Percentiles rank a stretch among this genome's conserved stretches.
Conservation (phyloP, 108 stramenopile species). For the Parmales sp. region DNA sequence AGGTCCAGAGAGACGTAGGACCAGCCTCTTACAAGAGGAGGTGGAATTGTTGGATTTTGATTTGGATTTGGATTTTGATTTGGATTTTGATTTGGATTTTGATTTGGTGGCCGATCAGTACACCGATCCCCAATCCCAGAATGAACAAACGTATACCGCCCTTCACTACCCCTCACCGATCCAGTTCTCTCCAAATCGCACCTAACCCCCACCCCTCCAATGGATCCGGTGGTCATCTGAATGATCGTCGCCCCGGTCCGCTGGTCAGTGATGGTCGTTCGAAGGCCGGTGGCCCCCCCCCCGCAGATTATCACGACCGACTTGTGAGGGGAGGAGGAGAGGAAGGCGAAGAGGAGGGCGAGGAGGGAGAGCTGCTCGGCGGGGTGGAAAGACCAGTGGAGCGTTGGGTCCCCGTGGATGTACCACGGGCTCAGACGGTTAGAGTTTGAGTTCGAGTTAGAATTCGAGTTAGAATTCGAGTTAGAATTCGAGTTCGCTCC, state of each 20-base stretch:
- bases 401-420: neutral
- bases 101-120: neutral
- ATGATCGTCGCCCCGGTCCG: neutral
- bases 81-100: neutral
- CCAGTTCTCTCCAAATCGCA: conserved; percentile 7
- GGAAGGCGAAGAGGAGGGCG: neutral
- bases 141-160: neutral
- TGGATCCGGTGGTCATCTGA: neutral
- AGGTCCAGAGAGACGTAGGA: neutral
- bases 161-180: neutral
- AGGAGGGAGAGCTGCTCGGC: neutral
- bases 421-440: neutral
- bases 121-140: neutral
- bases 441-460: too few species aligned
- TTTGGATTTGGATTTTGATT: neutral
- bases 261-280: neutral
- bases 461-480: too few species aligned
- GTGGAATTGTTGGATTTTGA: neutral
- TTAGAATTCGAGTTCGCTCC: too few species aligned
- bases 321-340: neutral
- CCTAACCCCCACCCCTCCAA: neutral
- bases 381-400: neutral
- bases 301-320: neutral
- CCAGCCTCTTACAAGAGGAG: conserved; percentile 9
- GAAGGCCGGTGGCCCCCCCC: neutral